Percentiles rank a stretch among this genome's conserved stretches.
These are phyloP conservation scores for Diutina rugosa DNA, from an alignment of 1,139 yeast genomes.

Conservation along the genomic window DNA sequence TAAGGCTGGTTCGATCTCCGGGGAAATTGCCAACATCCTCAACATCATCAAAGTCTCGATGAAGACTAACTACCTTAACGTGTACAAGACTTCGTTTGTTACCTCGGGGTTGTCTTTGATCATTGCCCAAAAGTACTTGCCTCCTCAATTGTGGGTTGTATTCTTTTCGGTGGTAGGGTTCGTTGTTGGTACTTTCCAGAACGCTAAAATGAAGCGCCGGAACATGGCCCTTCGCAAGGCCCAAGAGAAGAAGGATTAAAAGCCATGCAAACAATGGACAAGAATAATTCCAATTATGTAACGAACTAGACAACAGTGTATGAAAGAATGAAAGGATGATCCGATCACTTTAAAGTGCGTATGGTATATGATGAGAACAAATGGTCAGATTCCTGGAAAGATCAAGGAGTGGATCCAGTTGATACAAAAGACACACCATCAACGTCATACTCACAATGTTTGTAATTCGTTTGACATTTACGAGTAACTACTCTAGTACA, in stretches of 20 bases:
- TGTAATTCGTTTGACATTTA: not conserved
- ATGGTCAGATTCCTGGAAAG: too few species aligned
- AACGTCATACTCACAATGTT: not conserved
- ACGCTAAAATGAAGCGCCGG: slow-evolving; percentile 45
- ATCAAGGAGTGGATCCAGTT: too few species aligned
- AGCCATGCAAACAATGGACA: not conserved
- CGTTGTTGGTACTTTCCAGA: slow-evolving; percentile 66
- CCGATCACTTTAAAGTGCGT: too few species aligned
- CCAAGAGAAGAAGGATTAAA: not conserved
- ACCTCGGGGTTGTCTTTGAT: slow-evolving; percentile 52
- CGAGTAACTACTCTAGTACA: slow-evolving; percentile 3
- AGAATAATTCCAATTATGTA: not conserved
- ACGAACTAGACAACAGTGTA: not conserved
- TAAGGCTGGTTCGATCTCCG: slow-evolving; percentile 7
- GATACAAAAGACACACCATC: too few species aligned
- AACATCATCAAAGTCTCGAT: slow-evolving; percentile 16
- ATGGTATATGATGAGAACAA: too few species aligned
- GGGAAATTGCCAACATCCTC: not conserved
- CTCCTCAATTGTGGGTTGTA: slow-evolving; percentile 75
- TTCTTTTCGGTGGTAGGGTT: slow-evolving; percentile 68
- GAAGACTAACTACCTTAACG: slow-evolving; percentile 36
- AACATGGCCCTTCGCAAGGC: not conserved
- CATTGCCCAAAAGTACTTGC: slow-evolving; percentile 62
- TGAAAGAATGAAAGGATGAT: too few species aligned
- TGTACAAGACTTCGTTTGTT: slow-evolving; percentile 52